These are phyloP conservation scores for Suillus subluteus DNA, from an alignment of 768 basidiomycete genomes.

Conservation along the genomic window DNA sequence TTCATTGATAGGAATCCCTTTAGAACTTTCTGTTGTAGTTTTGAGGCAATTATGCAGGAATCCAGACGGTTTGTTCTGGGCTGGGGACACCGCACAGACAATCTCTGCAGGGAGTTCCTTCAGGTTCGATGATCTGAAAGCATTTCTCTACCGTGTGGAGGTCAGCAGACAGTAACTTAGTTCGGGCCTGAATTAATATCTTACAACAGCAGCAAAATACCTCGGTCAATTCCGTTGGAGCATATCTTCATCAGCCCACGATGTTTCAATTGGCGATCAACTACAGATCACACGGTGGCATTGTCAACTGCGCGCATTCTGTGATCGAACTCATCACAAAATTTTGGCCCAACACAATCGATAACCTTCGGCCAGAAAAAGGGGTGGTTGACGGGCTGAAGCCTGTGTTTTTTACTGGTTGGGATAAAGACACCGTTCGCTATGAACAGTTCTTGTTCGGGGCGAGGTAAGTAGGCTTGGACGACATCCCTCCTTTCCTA, in stretches of 20 bases:
- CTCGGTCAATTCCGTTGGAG: constrained; percentile 15
- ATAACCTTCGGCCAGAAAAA: constrained; percentile 55
- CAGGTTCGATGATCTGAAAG: constrained; percentile 70
- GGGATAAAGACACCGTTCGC: constrained; percentile 44
- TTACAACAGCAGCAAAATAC: constrained; percentile 26
- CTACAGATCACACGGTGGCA: constrained; percentile 74
- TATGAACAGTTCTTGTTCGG: constrained; percentile 64
- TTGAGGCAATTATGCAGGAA: constrained; percentile 65
- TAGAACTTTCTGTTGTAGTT: constrained; percentile 41
- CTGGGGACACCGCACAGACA: constrained; percentile 80
- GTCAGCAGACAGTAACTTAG: constrained; percentile 34
- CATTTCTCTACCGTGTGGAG: constrained; percentile 66
- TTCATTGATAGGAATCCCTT: background rate
- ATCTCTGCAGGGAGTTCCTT: constrained; percentile 77
- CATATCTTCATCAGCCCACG: constrained; percentile 28
- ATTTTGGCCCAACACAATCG: constrained; percentile 71
- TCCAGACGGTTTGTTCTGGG: constrained; percentile 73
- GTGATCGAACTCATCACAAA: constrained; percentile 61
- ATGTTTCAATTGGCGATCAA: constrained; percentile 66
- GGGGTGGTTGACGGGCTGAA: constrained; percentile 56
- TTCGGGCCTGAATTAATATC: background rate
- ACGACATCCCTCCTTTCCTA: background rate
- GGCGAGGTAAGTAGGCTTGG: constrained; percentile 39
- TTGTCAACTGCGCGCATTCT: constrained; percentile 71
- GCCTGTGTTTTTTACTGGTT: constrained; percentile 60